Base-by-base conservation (phyloP, 2,329 filamentous ascomycete genomes). In the Teratosphaeria epicoccoides region DNA sequence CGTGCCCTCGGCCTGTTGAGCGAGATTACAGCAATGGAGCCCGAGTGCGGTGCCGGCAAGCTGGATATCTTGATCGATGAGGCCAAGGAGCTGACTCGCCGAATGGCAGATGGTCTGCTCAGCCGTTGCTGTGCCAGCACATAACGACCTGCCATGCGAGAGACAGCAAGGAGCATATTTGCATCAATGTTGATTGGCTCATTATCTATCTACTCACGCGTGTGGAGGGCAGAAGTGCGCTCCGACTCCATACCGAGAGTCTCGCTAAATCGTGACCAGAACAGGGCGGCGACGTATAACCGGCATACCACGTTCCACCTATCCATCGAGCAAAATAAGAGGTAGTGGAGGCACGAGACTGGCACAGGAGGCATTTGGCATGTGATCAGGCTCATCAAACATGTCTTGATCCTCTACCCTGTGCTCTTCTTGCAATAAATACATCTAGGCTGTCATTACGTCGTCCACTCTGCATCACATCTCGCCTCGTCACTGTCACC, bases 11-110 rank as follows among this genome's bases (percentile, higher is more conserved):
- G 89, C 3, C 89, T 80, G 72, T 96, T 93, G 59, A 98, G 79
- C 55, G 91, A 85, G 52, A 97, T 81, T 58, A 97, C 79, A 53
- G 88, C 84, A 70, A 97, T 93, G 72, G 85, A 85, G 58, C 91
- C 93, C 17, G 81, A 81, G 64, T 84, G 81, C 0, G 88, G 83
- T 2, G 89, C 87, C 43, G 87, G 84, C 47, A 95, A 72, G 68
- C 85, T 82, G 55, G 81, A 84, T 59, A 87, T 78, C 64, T 84
- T 83, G 70, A 95, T 73, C 10, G 63, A 59, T 17, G 64, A 62
- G 2, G 58, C 48, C 25, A 66, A 49, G 45, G 61, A 62, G 3
- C 46, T 51, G n/a, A 40, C 40, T 23, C 46, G 22, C 33, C 52
- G 49, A 5, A 49, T 37, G 7, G 22, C 12, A 24, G 24, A 20